These are phyloP conservation scores for Clavispora santaluciae DNA, from an alignment of 805 yeast genomes.

Conservation along the genomic window DNA sequence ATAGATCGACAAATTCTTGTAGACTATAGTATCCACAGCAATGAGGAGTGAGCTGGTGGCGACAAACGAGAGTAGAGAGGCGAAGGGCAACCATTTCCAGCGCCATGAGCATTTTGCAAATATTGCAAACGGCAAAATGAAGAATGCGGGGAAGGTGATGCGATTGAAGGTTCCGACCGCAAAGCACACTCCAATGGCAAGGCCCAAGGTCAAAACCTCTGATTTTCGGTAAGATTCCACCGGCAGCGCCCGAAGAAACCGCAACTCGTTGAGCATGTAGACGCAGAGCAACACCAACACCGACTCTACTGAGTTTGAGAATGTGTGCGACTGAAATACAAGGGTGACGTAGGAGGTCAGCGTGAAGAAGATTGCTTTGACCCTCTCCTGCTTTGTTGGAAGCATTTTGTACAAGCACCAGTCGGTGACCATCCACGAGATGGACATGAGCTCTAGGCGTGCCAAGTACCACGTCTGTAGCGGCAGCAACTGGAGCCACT, in stretches of 20 bases:
- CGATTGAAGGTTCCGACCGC: constrained; percentile 79
- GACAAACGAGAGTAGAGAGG: constrained; percentile 24
- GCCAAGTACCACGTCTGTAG: constrained; percentile 47
- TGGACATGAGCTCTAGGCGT: constrained; percentile 45
- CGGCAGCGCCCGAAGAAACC: constrained; percentile 11
- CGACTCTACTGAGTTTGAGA: constrained; percentile 85
- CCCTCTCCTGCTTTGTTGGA: constrained; percentile 45
- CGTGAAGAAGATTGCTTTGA: constrained; percentile 45
- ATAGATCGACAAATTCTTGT: constrained; percentile 10
- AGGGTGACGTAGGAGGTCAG: constrained; percentile 65
- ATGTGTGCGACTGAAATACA: constrained; percentile 79
- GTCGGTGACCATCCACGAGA: constrained; percentile 35
- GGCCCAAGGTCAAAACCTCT: constrained; percentile 37
- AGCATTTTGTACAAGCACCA: constrained; percentile 43
- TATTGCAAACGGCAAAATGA: constrained; percentile 56
- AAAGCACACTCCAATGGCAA: constrained; percentile 25
- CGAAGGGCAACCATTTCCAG: constrained; percentile 31
- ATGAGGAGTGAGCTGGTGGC: constrained; percentile 36
- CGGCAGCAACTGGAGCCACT: constrained; percentile 41
- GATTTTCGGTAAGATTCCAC: constrained; percentile 4
- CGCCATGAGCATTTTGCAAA: constrained; percentile 39
- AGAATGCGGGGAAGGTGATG: constrained; percentile 73
- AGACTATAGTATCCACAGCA: constrained; percentile 51
- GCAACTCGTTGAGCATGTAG: constrained; percentile 44
- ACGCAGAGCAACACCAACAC: constrained; percentile 46